Conservation (phyloP, 2,329 filamentous ascomycete genomes). For the Rhynchosporium secalis region DNA sequence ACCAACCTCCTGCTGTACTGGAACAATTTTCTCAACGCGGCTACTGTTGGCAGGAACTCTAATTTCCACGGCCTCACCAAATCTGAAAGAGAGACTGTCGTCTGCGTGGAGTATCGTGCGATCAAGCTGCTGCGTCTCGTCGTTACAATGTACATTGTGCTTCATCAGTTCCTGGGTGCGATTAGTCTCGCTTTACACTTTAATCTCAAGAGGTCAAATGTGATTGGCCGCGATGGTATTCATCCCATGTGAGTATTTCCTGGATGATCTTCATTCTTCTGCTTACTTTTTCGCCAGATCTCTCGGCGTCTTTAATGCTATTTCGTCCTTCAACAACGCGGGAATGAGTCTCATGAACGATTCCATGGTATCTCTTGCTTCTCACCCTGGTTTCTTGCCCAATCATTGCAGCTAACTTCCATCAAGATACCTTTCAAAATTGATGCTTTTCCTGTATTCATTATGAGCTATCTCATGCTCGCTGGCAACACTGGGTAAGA, state of each 20-base stretch:
- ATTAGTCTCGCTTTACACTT: constrained; percentile 61
- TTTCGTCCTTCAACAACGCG: constrained; percentile 14
- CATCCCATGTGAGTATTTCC: constrained; percentile 18
- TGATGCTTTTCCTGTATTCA: constrained; percentile 43
- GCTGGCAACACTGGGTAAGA: constrained; percentile 60
- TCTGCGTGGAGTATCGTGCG: constrained; percentile 62
- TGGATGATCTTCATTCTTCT: constrained; percentile 27
- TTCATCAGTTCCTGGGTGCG: constrained; percentile 57
- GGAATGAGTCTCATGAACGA: constrained; percentile 17
- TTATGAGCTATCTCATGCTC: constrained; percentile 12
- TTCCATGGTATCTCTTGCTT: constrained; percentile 1
- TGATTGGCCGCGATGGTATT: constrained; percentile 6
- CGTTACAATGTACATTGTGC: constrained; percentile 59
- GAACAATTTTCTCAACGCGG: not conserved
- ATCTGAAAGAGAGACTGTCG: constrained; percentile 55
- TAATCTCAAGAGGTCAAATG: constrained; percentile 41
- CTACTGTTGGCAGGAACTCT: not conserved
- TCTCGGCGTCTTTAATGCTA: constrained; percentile 11
- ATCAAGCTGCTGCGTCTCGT: constrained; percentile 58
- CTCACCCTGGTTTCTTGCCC: not conserved
- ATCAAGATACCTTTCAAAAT: constrained; percentile 17
- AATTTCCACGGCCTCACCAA: constrained; percentile 51
- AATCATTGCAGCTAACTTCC: not conserved
- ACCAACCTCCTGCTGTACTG: not conserved
- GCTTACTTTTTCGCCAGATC: constrained; percentile 40